Evolutionary conservation across 257 asterid genomes (phyloP).

Genomic region (Perilla frutescens): DNA sequence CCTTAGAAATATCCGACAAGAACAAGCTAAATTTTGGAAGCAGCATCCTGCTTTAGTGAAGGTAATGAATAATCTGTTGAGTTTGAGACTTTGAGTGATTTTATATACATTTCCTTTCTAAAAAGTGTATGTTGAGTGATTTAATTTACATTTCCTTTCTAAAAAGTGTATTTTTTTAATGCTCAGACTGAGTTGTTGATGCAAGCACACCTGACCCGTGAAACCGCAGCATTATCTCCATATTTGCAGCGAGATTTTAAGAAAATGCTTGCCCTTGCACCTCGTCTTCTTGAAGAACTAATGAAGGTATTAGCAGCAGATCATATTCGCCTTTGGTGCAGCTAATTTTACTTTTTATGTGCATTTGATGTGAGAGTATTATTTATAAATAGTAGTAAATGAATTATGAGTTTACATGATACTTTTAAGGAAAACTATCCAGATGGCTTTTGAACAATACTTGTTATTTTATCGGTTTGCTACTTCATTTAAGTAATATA

Average conservation of each 20-base stretch:
- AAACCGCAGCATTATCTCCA: constrained; percentile 83
- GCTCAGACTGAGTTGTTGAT: constrained; percentile 83
- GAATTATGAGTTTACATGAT: constrained; percentile 2
- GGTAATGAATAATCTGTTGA: constrained; percentile 53
- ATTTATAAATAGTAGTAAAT: neutral
- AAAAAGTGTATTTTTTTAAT: neutral
- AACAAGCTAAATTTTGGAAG: constrained; percentile 96
- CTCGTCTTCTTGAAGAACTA: constrained; percentile 98
- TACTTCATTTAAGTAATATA: constrained; percentile 16
- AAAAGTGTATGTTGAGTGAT: constrained; percentile 10
- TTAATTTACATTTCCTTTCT: too few relatives aligned
- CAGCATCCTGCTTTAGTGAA: constrained; percentile 98
- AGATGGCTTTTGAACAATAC: constrained; percentile 13
- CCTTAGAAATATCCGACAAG: constrained; percentile 88
- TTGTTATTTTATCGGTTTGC: constrained; percentile 14
- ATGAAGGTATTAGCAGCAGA: constrained; percentile 72
- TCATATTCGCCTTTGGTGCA: constrained; percentile 19
- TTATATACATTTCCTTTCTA: constrained; percentile 27
- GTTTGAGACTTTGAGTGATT: constrained; percentile 36
- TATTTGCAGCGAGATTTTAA: constrained; percentile 71
- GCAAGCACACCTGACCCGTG: constrained; percentile 98
- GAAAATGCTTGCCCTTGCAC: constrained; percentile 91
- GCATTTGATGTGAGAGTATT: neutral
- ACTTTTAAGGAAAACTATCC: neutral
- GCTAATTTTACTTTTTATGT: neutral